Evolutionary conservation across 805 yeast genomes (phyloP), one percentile per base, ranked within the genome.

Genomic region (Jamesozyma rosinii): DNA sequence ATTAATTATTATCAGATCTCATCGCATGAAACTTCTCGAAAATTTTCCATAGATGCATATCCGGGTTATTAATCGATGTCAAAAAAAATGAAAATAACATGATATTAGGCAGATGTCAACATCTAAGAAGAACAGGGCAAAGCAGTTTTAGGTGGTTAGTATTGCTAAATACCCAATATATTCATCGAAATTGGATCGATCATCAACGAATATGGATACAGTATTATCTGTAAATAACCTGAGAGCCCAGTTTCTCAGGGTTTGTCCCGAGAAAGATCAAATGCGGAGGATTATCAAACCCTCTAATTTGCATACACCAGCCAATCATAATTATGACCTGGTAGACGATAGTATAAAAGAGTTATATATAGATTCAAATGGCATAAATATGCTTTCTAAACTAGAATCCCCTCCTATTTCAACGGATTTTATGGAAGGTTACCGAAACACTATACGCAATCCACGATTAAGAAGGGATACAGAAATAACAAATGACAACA

Each of bases 341-440:
- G 10, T 53, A 19, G 51, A 51, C 17, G 40, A 41, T 17, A 42
- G 42, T 14, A 41, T 58, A 3, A 45, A 42, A 20, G 52, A 44
- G 17, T 30, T 57, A 1, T 60, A 49, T 40, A 36, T 31, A 6
- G 48, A 49, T 14, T 41, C 47, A 6, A 50, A 58, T 40, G 63
- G 63, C 0, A 18, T 27, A 3, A 48, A 49, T 43, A 30, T 55
- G 29, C 33, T 60, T 9, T 43, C 44, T 3, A 44, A 47, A 13
- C 38, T 59, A 26, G 55, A 57, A 31, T 61, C 66, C 3, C 65
- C 65, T 3, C 65, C 66, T 0, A 52, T 60, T 9, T 46, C 59
- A 0, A 47, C 45, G 17, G 46, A 48, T 36, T 50, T 45, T 26
- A 50, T 57, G 52, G 57, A 54, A 3, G 44, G 44, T 26, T 53